Evolutionary conservation across 2,329 filamentous ascomycete species (phyloP), one percentile per base, ranked within the genome.

Genomic region (Hypoxylon sp.): DNA sequence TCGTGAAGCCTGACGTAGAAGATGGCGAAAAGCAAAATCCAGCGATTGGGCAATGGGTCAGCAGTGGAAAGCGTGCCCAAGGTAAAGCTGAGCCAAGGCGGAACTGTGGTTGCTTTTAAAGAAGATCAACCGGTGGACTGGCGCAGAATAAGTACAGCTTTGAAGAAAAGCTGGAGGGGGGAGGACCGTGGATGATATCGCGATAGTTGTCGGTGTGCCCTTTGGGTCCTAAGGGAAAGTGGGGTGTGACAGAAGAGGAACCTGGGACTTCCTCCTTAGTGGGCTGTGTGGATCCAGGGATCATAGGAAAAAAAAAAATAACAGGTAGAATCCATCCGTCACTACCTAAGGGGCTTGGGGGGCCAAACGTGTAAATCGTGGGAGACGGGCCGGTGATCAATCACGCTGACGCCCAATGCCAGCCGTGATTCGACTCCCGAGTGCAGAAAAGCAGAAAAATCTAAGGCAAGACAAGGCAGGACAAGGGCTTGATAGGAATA

Each of bases 121-220:
- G 8, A 39, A 43, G 43, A 37, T 17, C 7, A 58, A 5, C 37
- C 8, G 6, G 43, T 4, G 47, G 48, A 43, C 32, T 32, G 17
- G 41, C 52, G 61, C 28, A 57, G 43, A 51, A 64, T 59, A 55
- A 17, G 30, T 41, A 54, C 56, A 49, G 47, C 47, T 58, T 55
- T 24, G 54, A 49, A 49, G 44, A 64, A 59, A 49, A 55, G 44
- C 8, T 37, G 32, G 13, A 32, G 11, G 20, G 37, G 20, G 28
- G 53, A 54, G 48, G 34, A 57, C 53, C 20, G 61, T 56, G 61
- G 51, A 59, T 64, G 64, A 62, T 67, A 65, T 67, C 65, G 65
- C 62, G 65, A 67, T 67, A n/a, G 62, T 67, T 67, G 58, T 67
- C 65, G 65, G 65, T 67, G 65, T 67, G 65, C 52, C 37, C 51